These are phyloP conservation scores for Arabidopsis hybrid DNA, from an alignment of 441 rosid genomes.

Conservation along the genomic window DNA sequence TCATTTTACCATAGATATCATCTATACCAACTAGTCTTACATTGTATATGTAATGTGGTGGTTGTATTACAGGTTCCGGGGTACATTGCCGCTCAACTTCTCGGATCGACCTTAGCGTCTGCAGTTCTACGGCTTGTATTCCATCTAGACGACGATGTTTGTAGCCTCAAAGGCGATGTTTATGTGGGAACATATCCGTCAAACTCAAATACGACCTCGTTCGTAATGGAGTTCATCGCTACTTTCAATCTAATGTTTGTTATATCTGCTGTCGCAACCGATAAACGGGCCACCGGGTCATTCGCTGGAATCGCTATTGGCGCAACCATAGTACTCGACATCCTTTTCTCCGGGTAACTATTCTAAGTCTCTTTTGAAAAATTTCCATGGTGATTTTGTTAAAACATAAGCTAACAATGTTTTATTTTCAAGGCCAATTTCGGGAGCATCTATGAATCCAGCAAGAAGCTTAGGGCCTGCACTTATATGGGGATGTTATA, in stretches of 20 bases:
- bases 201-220: slow-evolving; percentile 44
- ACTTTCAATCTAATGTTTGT: slow-evolving; percentile 59
- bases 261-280: slow-evolving; percentile 59
- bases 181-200: slow-evolving; percentile 55
- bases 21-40: not conserved
- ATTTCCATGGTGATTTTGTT: not conserved
- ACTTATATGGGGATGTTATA: slow-evolving; percentile 44
- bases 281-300: slow-evolving; percentile 51
- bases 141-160: slow-evolving; percentile 35
- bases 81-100: slow-evolving; percentile 49
- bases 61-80: slow-evolving; percentile 56
- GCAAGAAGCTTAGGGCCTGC: slow-evolving; percentile 53
- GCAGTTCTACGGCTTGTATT: slow-evolving; percentile 45
- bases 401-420: not conserved
- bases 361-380: not conserved
- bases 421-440: slow-evolving; percentile 43
- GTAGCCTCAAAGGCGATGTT: slow-evolving; percentile 38
- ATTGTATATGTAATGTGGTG: not conserved
- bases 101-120: slow-evolving; percentile 53
- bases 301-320: slow-evolving; percentile 43
- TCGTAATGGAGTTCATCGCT: slow-evolving; percentile 52
- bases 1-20: no score
- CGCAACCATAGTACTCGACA: slow-evolving; percentile 41
- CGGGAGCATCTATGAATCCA: slow-evolving; percentile 67
- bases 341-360: slow-evolving; percentile 28